Evolutionary conservation across 345 rosid genomes (phyloP), one percentile per base, ranked within the genome.

Genomic region (Eutrema yunnanense): DNA sequence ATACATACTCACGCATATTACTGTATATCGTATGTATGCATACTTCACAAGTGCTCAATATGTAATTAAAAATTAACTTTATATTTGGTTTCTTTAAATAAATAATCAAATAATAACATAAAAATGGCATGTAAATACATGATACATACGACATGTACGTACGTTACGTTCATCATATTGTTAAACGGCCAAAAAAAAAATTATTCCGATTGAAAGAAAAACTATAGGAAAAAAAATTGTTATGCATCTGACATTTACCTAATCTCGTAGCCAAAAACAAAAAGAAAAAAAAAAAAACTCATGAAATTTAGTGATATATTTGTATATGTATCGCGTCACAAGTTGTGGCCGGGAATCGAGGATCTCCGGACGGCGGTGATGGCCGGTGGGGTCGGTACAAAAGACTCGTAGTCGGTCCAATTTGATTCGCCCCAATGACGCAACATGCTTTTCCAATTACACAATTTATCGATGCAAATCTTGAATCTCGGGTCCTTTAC

Each of bases 381-480:
- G 13, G 96, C 85, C 9, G 99, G 97, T 46, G 97, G 99, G 27
- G 96, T 77, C 8, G 93, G 90, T 72, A 67, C 70, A 49, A 68
- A 80, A 42, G 73, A 69, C 50, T 84, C 82, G 37, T 92, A 85
- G 27, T 88, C 88, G 13, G 78, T 78, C 6, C 96, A 91, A 86
- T 96, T 91, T 54, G 93, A 89, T 74, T 95, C 96, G 2, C 97
- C 96, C 99, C 99, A 92, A 47, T 95, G 97, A 33, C 81, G 78
- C 56, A 95, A 62, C 99, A 92, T 95, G 80, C 90, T 82, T 81
- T 85, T 86, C 99, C 97, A 95, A 58, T 77, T 73, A 73, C 99
- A 95, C 67, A 95, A 57, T 5, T 87, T 84, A 76, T 95, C 97
- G 3, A 87, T 78, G 72, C 99, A 95, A 57, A 85, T 90, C 60